Evolutionary conservation across 2,329 filamentous ascomycete genomes (phyloP).

Genomic region (Davidsoniella australis): DNA sequence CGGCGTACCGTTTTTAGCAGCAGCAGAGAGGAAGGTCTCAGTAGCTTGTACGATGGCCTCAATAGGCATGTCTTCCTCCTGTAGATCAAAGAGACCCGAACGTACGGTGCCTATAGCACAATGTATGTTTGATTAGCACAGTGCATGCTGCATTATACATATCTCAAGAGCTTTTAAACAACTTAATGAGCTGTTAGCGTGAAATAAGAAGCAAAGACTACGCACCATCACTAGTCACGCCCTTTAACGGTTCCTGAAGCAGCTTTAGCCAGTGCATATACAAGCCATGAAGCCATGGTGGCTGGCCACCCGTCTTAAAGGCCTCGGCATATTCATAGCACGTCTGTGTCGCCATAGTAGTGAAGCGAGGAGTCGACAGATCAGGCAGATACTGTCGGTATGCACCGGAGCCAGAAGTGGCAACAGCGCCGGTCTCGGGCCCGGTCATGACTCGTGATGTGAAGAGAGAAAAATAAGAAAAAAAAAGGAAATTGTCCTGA

Average conservation of each 20-base stretch:
- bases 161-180: too few species aligned
- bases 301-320: slow-evolving; percentile 40
- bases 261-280: slow-evolving; percentile 42
- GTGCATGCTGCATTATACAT: not conserved
- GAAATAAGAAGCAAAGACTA: not conserved
- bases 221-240: slow-evolving; percentile 50
- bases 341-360: slow-evolving; percentile 43
- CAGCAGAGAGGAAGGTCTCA: slow-evolving; percentile 25
- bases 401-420: not conserved
- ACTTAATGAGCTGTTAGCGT: too few species aligned
- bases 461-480: not conserved
- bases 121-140: not conserved
- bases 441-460: not conserved
- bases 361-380: slow-evolving; percentile 42
- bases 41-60: slow-evolving; percentile 36
- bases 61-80: slow-evolving; percentile 48
- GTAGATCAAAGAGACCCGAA: slow-evolving; percentile 36
- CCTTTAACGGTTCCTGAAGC: slow-evolving; percentile 50
- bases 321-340: slow-evolving; percentile 42
- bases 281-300: slow-evolving; percentile 49
- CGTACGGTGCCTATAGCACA: slow-evolving; percentile 28
- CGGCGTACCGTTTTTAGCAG: slow-evolving; percentile 19
- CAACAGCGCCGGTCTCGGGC: not conserved
- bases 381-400: slow-evolving; percentile 33
- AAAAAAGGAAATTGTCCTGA: too few species aligned